Percentiles rank a stretch among this genome's conserved stretches.
Evolutionary conservation across 176 grass and related monocot species (phyloP).

Genomic region (Sorghum bicolor): Sorghum_bicolor_NCBIv3 NC_012876.2:5196001-5196500

Average conservation of each 20-base stretch:
- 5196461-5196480: neutral
- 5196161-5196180: slow-evolving; percentile 13
- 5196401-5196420: neutral
- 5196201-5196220: neutral
- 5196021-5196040: neutral
- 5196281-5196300: neutral
- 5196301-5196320: neutral
- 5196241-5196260: neutral
- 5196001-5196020: neutral
- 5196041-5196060: neutral
- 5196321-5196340: neutral
- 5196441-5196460: neutral
- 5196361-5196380: neutral
- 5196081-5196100: neutral
- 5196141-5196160: neutral
- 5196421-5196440: neutral
- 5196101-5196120: neutral
- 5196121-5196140: neutral
- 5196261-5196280: neutral
- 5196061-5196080: neutral
- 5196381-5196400: neutral
- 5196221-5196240: neutral
- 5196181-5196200: slow-evolving; percentile 20
- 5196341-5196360: neutral
- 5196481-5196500: neutral